Conservation (phyloP, 73 alveolate genomes). For the Symbiodinium pilosum region DNA sequence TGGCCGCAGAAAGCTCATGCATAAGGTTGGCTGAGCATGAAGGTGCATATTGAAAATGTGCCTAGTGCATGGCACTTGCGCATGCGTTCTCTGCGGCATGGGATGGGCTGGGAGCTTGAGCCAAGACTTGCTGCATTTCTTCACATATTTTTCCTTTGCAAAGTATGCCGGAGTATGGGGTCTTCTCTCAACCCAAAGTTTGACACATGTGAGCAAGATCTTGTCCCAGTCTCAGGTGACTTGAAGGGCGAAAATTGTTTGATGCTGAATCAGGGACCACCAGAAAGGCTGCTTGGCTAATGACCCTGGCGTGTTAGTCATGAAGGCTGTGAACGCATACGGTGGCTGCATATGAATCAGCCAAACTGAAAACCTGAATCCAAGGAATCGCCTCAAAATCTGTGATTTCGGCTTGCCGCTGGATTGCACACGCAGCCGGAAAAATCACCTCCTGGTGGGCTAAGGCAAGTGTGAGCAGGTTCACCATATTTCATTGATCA, state of each 20-base stretch:
- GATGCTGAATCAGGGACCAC: slow-evolving; percentile 84
- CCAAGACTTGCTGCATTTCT: neutral
- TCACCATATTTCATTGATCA: too few relatives aligned
- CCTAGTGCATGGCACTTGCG: neutral
- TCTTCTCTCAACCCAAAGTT: too few relatives aligned
- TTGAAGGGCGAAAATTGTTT: slow-evolving; percentile 86
- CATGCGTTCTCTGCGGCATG: neutral
- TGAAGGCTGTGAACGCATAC: neutral
- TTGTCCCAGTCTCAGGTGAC: too few relatives aligned
- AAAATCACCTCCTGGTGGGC: too few relatives aligned
- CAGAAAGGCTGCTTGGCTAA: slow-evolving; percentile 20
- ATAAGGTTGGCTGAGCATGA: neutral
- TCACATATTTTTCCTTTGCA: neutral
- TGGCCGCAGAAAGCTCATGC: neutral
- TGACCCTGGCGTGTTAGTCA: too few relatives aligned
- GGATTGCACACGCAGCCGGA: neutral
- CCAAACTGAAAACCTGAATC: too few relatives aligned
- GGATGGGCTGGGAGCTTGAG: neutral
- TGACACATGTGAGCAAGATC: too few relatives aligned
- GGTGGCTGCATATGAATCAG: neutral
- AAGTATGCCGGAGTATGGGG: too few relatives aligned
- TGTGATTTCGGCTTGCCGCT: slow-evolving; percentile 70
- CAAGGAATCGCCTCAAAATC: slow-evolving; percentile 75
- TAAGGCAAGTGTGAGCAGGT: too few relatives aligned
- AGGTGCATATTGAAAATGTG: neutral